Conservation (phyloP, 106 monocot species). For the Dioscorea dumetorum region DNA sequence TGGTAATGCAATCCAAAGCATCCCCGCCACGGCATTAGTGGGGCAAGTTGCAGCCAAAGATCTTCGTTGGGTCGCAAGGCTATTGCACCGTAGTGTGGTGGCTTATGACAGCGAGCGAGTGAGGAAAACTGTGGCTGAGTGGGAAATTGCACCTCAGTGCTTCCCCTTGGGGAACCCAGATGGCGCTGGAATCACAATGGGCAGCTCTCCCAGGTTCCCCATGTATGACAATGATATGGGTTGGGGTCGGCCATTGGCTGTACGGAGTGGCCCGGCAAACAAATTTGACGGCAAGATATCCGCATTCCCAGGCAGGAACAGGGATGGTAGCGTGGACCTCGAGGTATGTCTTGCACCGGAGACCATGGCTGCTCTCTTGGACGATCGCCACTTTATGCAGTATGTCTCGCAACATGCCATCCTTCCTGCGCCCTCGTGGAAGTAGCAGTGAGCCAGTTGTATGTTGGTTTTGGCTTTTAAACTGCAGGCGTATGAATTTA, state of each 20-base stretch:
- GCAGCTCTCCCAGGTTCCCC: constrained; percentile 39
- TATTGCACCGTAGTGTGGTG: constrained; percentile 44
- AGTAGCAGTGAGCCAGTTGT: no score
- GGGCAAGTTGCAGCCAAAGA: constrained; percentile 36
- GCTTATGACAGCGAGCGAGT: constrained; percentile 28
- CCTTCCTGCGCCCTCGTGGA: no score
- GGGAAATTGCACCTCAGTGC: constrained; percentile 54
- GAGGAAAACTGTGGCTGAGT: constrained; percentile 35
- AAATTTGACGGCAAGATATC: constrained; percentile 60
- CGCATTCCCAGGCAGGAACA: constrained; percentile 37
- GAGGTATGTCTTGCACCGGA: constrained; percentile 46
- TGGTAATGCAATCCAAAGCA: constrained; percentile 92
- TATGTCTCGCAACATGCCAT: constrained; percentile 1
- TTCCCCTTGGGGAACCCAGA: constrained; percentile 70
- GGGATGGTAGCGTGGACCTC: constrained; percentile 41
- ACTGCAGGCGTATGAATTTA: no score
- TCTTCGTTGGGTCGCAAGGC: constrained; percentile 44
- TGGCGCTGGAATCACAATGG: constrained; percentile 47
- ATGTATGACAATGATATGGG: constrained; percentile 47
- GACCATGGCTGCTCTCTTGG: constrained; percentile 39
- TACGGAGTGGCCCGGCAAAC: constrained; percentile 38
- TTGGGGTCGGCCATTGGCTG: constrained; percentile 34
- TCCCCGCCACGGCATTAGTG: constrained; percentile 49
- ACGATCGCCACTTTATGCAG: constrained; percentile 40
- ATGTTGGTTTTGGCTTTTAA: no score